These are phyloP conservation scores for Polytrichum commune DNA, from an alignment of 225 moss, liverwort and hornwort species.

Conservation along the genomic window DNA sequence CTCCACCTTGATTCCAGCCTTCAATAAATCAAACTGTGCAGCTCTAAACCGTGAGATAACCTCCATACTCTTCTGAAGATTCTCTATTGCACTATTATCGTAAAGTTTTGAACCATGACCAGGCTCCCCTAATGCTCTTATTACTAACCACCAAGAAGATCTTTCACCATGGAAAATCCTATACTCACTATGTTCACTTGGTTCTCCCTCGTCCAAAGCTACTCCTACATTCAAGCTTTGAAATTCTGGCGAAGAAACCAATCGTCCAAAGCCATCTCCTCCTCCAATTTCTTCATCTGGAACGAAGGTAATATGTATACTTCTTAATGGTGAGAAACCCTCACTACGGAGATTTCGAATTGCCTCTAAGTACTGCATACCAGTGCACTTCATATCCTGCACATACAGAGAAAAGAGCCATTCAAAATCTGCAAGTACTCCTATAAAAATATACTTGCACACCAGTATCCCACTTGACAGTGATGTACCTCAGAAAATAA, in stretches of 20 bases:
- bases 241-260: constrained; percentile 53
- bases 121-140: constrained; percentile 47
- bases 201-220: constrained; percentile 55
- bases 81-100: constrained; percentile 61
- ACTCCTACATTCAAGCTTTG: constrained; percentile 51
- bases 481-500: neutral
- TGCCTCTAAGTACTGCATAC: constrained; percentile 86
- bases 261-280: constrained; percentile 44
- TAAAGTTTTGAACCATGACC: constrained; percentile 50
- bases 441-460: too few species aligned
- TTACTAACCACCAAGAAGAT: constrained; percentile 58
- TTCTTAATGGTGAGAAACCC: constrained; percentile 42
- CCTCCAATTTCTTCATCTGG: constrained; percentile 85
- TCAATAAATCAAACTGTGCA: constrained; percentile 47
- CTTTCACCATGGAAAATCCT: constrained; percentile 49
- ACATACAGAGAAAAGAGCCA: neutral
- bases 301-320: constrained; percentile 66
- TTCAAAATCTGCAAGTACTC: neutral
- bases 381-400: constrained; percentile 77
- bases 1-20: constrained; percentile 30
- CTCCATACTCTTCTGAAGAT: constrained; percentile 51
- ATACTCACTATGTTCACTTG: constrained; percentile 26
- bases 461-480: neutral
- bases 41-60: constrained; percentile 45
- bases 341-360: constrained; percentile 36